Conservation (phyloP, 768 basidiomycete genomes). For the Pleurotus ostreatus region DNA sequence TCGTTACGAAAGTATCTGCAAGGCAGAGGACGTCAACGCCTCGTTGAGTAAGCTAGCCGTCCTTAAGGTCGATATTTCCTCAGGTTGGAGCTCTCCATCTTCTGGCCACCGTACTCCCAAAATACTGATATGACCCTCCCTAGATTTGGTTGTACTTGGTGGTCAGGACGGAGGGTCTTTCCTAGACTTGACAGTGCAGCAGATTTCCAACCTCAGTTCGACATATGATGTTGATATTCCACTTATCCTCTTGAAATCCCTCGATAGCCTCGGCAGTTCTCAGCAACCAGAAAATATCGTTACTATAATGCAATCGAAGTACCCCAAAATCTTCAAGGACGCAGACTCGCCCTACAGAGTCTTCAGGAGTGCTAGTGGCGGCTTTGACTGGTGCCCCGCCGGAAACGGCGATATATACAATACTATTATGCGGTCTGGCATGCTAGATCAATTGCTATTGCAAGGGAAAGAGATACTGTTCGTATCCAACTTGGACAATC, state of each 20-base stretch:
- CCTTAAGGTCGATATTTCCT: conserved; percentile 70
- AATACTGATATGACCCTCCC: no score
- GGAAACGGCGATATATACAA: conserved; percentile 97
- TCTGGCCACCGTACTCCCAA: no score
- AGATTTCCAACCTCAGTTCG: conserved; percentile 94
- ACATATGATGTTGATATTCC: conserved; percentile 82
- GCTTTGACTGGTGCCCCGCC: conserved; percentile 93
- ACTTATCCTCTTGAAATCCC: conserved; percentile 97
- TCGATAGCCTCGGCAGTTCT: conserved; percentile 97
- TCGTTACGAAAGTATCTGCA: conserved; percentile 72
- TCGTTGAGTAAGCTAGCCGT: conserved; percentile 86
- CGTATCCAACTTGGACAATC: conserved; percentile 94
- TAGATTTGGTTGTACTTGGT: conserved; percentile 60
- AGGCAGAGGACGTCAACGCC: conserved; percentile 49
- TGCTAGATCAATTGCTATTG: conserved; percentile 81
- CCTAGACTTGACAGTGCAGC: conserved; percentile 89
- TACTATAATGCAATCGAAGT: conserved; percentile 92
- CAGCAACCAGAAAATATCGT: conserved; percentile 91
- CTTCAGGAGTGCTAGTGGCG: conserved; percentile 71
- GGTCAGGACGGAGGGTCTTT: conserved; percentile 98
- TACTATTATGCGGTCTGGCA: conserved; percentile 83
- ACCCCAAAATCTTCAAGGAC: conserved; percentile 90
- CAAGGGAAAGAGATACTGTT: conserved; percentile 97
- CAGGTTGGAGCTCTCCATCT: no score
- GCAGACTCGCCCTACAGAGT: conserved; percentile 75